Evolutionary conservation across 225 moss, liverwort and hornwort genomes (phyloP), one percentile per base, ranked within the genome.

Genomic region (Pseudoscleropodium purum): DNA sequence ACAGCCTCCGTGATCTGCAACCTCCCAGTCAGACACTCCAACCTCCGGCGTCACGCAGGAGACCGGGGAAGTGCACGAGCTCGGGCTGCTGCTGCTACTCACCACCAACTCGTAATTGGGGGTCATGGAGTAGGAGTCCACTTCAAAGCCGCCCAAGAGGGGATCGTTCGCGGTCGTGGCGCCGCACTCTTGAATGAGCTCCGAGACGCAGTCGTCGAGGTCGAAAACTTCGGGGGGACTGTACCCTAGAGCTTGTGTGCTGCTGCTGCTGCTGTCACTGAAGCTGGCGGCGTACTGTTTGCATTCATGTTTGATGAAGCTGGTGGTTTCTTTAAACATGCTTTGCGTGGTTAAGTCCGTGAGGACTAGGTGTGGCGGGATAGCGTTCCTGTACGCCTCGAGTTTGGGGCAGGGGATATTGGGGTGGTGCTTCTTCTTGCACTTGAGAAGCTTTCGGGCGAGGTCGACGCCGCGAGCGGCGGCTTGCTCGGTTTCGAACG

Each of bases 391-490:
- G 66, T 93, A 94, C 0, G 52, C 59, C 0, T 74, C 31, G 30
- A 94, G 88, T 21, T 86, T 5, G 18, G 31, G 26, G 78, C 93
- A 87, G 0, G 89, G 90, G 6, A 94, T 75, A 49, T 94, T 94
- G 4, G 75, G 84, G 3, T 0, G 11, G 66, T 83, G 86, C 31
- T 86, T 87, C 90, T 93, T 94, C 15, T 1, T 11, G 87, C 94
- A 94, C 43, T 75, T 74, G 1, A 94, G 75, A 0, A 94, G 89
- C 45, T 89, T 94, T 0, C 94, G 47, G 0, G 93, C 93, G 24
- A 89, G 51, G 61, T 94, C 94, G 6, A 94, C 94, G 10, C 89
- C 94, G 26, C 77, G 88, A 23, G 94, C 94, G 7, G 94, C 94
- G 4, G 83, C 90, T 39, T 54, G 3, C 74, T 94, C 90, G 5